Percentiles rank a stretch among this genome's conserved stretches.
Conservation (phyloP, 1,284 basidiomycete species). For the Afroboletus lepidellus region DNA sequence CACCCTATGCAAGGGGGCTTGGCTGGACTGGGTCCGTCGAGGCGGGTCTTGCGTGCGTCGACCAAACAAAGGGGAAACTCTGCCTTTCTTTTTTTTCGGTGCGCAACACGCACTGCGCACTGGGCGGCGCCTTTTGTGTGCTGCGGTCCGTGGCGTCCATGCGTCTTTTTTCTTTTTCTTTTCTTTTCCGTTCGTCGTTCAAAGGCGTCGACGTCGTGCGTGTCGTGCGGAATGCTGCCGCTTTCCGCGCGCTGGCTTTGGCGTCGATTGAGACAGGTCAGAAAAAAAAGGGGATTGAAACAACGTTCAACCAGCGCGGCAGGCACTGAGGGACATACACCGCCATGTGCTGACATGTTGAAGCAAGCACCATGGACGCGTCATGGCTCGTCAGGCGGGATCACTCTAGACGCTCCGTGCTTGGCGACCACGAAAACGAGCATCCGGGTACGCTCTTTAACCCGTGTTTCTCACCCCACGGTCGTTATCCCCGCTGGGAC, state of each 20-base stretch:
- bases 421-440: too few relatives aligned
- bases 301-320: too few relatives aligned
- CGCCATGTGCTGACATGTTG: too few relatives aligned
- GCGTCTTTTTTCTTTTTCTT: constrained; percentile 11
- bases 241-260: too few relatives aligned
- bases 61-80: constrained; percentile 13
- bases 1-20: not conserved
- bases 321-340: too few relatives aligned
- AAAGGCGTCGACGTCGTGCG: constrained; percentile 4
- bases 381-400: not conserved
- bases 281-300: too few relatives aligned
- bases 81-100: constrained; percentile 28
- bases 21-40: too few relatives aligned
- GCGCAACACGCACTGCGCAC: constrained; percentile 14
- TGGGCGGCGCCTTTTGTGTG: constrained; percentile 11
- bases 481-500: constrained; percentile 9
- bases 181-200: not conserved
- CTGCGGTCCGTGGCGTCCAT: constrained; percentile 26
- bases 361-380: not conserved
- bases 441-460: too few relatives aligned
- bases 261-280: too few relatives aligned
- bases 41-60: constrained; percentile 22
- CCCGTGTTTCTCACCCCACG: not conserved
- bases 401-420: not conserved
- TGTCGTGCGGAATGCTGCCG: constrained; percentile 9